Base-by-base conservation (phyloP, 2,329 filamentous ascomycete species). In the Iodosphaeria phyllophila region DNA sequence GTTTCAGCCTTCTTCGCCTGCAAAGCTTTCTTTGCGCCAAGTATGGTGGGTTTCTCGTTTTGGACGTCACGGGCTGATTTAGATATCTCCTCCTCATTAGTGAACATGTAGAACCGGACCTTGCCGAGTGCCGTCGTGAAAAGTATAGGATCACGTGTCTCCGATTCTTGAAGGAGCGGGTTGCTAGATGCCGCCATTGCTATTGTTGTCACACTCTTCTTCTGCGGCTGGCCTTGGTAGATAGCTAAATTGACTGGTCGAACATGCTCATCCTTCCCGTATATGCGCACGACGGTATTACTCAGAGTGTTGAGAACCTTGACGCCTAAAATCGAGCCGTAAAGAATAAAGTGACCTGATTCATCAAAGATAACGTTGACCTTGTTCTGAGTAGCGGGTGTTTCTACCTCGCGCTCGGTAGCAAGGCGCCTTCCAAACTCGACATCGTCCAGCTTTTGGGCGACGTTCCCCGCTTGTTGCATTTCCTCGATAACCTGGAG, bases 181-280 rank as follows among this genome's bases (percentile, higher is more conserved):
- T 98, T 98, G 38, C 69, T 76, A 17, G 80, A 92, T 1, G 91
- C 89, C 2, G 89, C 91, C 89, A 98, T 98, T 35, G 84, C 84
- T 13, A 95, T 76, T 0, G 91, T 98, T 4, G 89, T 78, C 10
- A 95, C 56, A 8, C 77, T 78, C 48, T 95, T 95, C 52, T 86
- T 91, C 46, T 92, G 79, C 1, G 89, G 89, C 36, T 86, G 78
- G 22, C 89, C 91, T 56, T 98, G 91, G 46, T 98, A 98, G 5
- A 98, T 52, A 11, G 76, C 68, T 8, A 98, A 54, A 44, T 84
- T 78, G 28, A 95, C 58, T 1, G 82, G 69, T 14, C 89, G 72
- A 39, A 93, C 74, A 20, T 77, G 73, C 42, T 98, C 89, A 24
- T 95, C 86, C 39, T 74, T 77, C 22, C 78, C 89, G 49, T 86